phyloP scores from a whole-genome alignment of 768 basidiomycete genomes.

The Boletus speciosus region DNA sequence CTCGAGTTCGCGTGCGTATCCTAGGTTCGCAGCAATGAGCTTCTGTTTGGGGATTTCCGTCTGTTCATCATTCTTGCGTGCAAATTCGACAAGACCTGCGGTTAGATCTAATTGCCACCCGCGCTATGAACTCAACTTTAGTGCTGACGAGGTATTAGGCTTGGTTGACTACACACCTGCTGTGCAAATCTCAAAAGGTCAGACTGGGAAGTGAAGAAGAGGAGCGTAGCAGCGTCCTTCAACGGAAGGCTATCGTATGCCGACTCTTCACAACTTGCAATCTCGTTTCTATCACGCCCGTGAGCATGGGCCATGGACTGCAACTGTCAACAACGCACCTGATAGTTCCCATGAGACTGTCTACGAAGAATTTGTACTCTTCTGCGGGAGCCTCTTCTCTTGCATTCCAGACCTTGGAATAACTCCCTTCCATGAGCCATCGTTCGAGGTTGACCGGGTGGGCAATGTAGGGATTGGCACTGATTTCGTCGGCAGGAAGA shows the following conservation, averaged over 20 bases:
- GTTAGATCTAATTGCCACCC: constrained; percentile 81
- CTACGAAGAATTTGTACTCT: constrained; percentile 93
- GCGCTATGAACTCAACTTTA: constrained; percentile 46
- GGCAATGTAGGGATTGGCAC: constrained; percentile 67
- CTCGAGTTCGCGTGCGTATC: constrained; percentile 84
- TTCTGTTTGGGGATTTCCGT: constrained; percentile 83
- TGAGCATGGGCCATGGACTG: constrained; percentile 1
- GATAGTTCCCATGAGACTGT: constrained; percentile 91
- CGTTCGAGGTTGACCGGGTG: constrained; percentile 91
- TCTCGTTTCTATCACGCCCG: constrained; percentile 70
- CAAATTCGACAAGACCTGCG: constrained; percentile 68
- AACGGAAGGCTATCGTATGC: constrained; percentile 91
- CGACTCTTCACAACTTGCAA: constrained; percentile 92
- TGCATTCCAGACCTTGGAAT: constrained; percentile 97
- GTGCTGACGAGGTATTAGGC: background rate
- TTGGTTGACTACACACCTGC: constrained; percentile 46
- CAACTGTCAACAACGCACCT: constrained; percentile 45
- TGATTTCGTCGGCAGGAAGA: constrained; percentile 60
- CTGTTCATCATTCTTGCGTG: constrained; percentile 76
- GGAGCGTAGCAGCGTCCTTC: constrained; percentile 82
- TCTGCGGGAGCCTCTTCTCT: constrained; percentile 88
- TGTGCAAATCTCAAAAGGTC: constrained; percentile 83
- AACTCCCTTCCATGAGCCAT: constrained; percentile 98
- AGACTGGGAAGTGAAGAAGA: constrained; percentile 84
- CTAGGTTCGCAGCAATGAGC: constrained; percentile 71